phyloP scores from a whole-genome alignment of 108 stramenopile species.

The Nannochloropsis salina region DNA sequence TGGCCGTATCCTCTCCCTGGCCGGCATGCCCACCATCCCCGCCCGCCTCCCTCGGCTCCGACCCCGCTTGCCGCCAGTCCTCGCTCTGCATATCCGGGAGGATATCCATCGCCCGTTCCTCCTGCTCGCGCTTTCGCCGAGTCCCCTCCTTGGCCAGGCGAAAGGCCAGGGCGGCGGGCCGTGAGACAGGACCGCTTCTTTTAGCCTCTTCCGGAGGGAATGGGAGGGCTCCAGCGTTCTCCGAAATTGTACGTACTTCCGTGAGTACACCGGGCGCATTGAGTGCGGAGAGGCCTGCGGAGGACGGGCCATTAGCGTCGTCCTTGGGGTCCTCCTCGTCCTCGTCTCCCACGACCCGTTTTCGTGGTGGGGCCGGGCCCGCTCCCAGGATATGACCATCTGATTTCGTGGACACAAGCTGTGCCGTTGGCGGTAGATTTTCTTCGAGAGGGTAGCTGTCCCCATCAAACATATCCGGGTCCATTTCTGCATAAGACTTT shows the following conservation, averaged over 20 bases:
- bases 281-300: background rate
- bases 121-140: background rate
- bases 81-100: background rate
- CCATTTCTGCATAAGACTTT: background rate
- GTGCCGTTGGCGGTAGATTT: too few species aligned
- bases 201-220: background rate
- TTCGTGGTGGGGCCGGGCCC: background rate
- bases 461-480: background rate
- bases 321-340: background rate
- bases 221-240: too few species aligned
- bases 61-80: background rate
- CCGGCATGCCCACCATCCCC: background rate
- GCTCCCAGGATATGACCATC: too few species aligned
- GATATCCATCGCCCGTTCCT: background rate
- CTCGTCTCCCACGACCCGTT: background rate
- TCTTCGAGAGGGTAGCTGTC: background rate
- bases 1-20: background rate
- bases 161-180: background rate
- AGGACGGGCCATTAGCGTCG: background rate
- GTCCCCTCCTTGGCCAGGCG: constrained; percentile 2
- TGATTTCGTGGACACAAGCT: too few species aligned
- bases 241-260: too few species aligned
- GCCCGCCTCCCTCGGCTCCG: background rate
- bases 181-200: background rate
- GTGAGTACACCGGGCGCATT: background rate